Evolutionary conservation across 2,329 filamentous ascomycete species (phyloP).

Genomic region (Botrytis galanthina): DNA sequence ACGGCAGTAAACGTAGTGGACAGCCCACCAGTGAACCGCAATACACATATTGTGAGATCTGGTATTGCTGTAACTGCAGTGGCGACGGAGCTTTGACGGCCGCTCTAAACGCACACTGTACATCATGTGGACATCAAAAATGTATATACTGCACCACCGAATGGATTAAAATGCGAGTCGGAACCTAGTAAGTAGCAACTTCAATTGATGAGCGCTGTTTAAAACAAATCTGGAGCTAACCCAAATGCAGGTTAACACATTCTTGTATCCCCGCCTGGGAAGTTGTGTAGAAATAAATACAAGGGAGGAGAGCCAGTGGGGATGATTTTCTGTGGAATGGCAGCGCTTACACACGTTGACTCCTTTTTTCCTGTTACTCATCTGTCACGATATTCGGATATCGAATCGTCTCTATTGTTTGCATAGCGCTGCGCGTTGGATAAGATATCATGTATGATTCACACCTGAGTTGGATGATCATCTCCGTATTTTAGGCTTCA

Average conservation of each 20-base stretch:
- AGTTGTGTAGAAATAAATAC: background rate
- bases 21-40: background rate
- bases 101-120: background rate
- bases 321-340: background rate
- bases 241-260: background rate
- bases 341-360: background rate
- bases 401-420: background rate
- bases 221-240: background rate
- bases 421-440: slow-evolving; percentile 10
- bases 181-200: background rate
- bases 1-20: background rate
- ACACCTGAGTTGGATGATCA: background rate
- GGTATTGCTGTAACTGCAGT: slow-evolving; percentile 10
- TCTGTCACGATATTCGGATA: background rate
- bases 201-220: background rate
- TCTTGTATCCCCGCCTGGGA: background rate
- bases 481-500: background rate
- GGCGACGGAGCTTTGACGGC: background rate
- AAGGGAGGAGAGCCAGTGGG: background rate
- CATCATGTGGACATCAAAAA: background rate
- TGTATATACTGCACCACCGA: background rate
- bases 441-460: background rate
- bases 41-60: background rate
- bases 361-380: background rate
- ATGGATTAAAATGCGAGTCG: background rate